Base-by-base conservation (phyloP, 768 basidiomycete species). In the Rhizopogon rudus region DNA sequence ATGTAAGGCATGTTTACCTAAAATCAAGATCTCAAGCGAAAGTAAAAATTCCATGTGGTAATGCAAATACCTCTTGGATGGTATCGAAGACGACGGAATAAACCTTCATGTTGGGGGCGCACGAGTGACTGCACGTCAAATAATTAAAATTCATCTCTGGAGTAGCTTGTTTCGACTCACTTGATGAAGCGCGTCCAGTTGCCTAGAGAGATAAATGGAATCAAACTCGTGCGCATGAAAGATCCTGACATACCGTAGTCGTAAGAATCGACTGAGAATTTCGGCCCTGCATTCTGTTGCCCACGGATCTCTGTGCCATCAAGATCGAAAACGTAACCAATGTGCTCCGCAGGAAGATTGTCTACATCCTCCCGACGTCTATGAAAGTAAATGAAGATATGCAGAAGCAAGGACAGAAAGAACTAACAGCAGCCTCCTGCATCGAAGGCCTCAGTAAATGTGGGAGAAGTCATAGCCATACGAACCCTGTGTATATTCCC, bases 111-210 rank as follows among this genome's bases (percentile, higher is more conserved):
- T 86, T 87, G 5, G 87, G 86, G 13, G 71, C 64, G 59, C 87
- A 88, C 0, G 85, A 87, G 62, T 89, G 87, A 60, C 87, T 88
- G 60, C n/a, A 55, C 25, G 10, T 16, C 5, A 60, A 44, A 59
- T 62, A 39, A 57, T 22, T 14, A 44, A 44, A 44, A 10, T 53
- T 35, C 10, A 4, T 13, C 31, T 33, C 37, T 37, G 8, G 25
- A 29, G 20, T n/a, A 14, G 28, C 40, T 35, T 13, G 40, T 49
- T 49, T 40, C 35, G 10, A 66, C 83, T 56, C 59, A 86, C 87
- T 88, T 89, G 33, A 88, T 72, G 57, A 88, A 89, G 4, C 86
- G 77, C 7, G 86, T 84, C 87, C 87, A 89, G 60, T 88, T 89
- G 6, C 87, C 87, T 87, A 57, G 25, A 57, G 25, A 37, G 48